A percentile compares a stretch with the other conserved stretches of the same genome.
phyloP scores from a whole-genome alignment of 345 rosid species.

The Hypericum perforatum region DNA sequence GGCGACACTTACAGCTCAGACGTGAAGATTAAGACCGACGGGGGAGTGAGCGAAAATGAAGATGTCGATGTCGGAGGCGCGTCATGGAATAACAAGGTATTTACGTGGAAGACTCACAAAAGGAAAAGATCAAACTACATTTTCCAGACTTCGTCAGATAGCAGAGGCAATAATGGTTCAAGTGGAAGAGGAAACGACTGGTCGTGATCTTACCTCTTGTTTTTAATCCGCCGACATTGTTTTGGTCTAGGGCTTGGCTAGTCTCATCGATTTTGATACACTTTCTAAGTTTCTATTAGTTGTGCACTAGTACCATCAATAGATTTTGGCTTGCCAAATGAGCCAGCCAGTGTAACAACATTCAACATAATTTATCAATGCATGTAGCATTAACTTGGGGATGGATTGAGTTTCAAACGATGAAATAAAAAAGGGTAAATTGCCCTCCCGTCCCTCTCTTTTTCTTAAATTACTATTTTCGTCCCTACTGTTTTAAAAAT shows the following conservation, averaged over 20 bases:
- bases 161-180: constrained; percentile 50
- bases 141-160: constrained; percentile 59
- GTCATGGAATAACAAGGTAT: constrained; percentile 31
- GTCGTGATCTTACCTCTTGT: constrained; percentile 9
- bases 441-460: too few relatives aligned
- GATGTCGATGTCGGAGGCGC: constrained; percentile 17
- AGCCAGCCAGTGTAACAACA: too few relatives aligned
- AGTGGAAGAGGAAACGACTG: constrained; percentile 52
- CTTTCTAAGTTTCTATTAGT: neutral
- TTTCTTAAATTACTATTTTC: too few relatives aligned
- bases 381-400: too few relatives aligned
- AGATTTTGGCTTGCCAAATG: too few relatives aligned
- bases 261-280: neutral
- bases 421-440: too few relatives aligned
- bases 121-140: constrained; percentile 80
- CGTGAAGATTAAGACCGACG: constrained; percentile 25
- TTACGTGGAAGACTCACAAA: constrained; percentile 72
- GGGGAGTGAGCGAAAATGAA: constrained; percentile 16
- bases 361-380: too few relatives aligned
- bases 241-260: constrained; percentile 56
- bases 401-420: too few relatives aligned
- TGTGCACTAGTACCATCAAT: too few relatives aligned
- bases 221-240: neutral
- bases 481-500: too few relatives aligned
- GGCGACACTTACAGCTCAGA: constrained; percentile 44